A percentile compares a stretch with the other conserved stretches of the same genome.
These are phyloP conservation scores for Wilhelminamyces savonicus DNA, from an alignment of 805 yeast species.

Conservation along the genomic window DNA sequence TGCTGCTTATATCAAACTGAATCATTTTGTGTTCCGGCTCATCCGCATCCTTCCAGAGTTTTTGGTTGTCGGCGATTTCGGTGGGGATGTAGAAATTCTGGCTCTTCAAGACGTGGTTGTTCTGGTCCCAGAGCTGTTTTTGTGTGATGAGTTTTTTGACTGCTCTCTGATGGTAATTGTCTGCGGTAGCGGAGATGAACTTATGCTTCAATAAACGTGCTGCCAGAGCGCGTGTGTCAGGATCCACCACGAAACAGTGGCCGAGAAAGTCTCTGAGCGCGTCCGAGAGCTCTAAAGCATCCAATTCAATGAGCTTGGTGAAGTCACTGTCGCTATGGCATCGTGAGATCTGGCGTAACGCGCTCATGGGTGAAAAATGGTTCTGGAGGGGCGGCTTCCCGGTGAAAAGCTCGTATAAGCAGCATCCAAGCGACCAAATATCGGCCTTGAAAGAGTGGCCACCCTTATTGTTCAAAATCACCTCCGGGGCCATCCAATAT, in stretches of 20 bases:
- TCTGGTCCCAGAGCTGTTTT: slow-evolving; percentile 35
- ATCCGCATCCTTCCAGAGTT: slow-evolving; percentile 17
- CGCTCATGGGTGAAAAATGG: slow-evolving; percentile 37
- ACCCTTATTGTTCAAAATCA: slow-evolving; percentile 51
- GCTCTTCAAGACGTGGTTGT: slow-evolving; percentile 23
- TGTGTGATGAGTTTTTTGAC: slow-evolving; percentile 27
- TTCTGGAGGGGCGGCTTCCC: slow-evolving; percentile 66
- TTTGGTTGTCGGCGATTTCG: slow-evolving; percentile 26
- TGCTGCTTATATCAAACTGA: slow-evolving; percentile 33
- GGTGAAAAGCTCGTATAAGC: slow-evolving; percentile 63
- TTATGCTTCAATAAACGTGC: slow-evolving; percentile 25
- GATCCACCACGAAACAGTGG: slow-evolving; percentile 29
- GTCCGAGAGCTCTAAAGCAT: slow-evolving; percentile 14
- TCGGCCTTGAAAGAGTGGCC: slow-evolving; percentile 57
- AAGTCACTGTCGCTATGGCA: slow-evolving; percentile 27
- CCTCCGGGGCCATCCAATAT: slow-evolving; percentile 63
- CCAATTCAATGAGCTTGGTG: slow-evolving; percentile 18
- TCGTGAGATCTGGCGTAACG: slow-evolving; percentile 31
- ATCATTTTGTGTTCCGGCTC: slow-evolving; percentile 9
- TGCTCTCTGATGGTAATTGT: slow-evolving; percentile 8
- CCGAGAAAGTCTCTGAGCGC: slow-evolving; percentile 24
- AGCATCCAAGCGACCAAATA: slow-evolving; percentile 76
- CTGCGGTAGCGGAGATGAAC: slow-evolving; percentile 15
- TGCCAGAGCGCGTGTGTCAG: slow-evolving; percentile 26
- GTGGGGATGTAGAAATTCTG: slow-evolving; percentile 33